Base-by-base conservation (phyloP, 1,139 yeast species). In the Candida sp. region DNA sequence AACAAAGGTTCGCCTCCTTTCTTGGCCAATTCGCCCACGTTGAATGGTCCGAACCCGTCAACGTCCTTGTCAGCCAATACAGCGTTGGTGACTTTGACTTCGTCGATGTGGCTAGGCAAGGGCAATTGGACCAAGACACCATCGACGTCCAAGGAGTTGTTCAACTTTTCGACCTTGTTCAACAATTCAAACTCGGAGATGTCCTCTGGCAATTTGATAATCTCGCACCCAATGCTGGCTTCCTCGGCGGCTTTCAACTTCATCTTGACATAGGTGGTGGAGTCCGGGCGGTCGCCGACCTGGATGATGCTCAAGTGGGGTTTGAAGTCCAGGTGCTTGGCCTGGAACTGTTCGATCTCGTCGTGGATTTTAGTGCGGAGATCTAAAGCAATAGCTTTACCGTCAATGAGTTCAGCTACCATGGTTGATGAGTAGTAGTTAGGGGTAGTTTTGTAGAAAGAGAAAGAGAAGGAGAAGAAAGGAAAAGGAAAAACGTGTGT, bases 61-160 rank as follows among this genome's bases (percentile, higher is more conserved):
- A 96, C 98, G 63, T 94, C 99, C 75, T 94, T 94, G 50, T 79
- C 81, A 22, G 92, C 81, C 43, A 77, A 69, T 31, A 94, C 97
- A 23, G 93, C 83, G 58, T 84, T 82, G 48, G 98, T 93, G 59
- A 94, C 79, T 60, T 77, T 80, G 53, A 85, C 80, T 71, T 93
- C 98, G 66, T 90, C 83, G 58, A 94, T 78, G 62, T 90, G 96
- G 8, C 71, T 71, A 26, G 99, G 99, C 51, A 94, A 74, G 4
- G 99, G 99, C 63, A 94, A 80, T 73, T 94, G 99, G 49, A 94
- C 90, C 58, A 94, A 78, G 49, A 96, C 81, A 52, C 99, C 99
- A 64, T 94, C 96, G 46, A 92, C 93, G 22, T 74, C 62, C 33
- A 81, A 70, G 59, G 88, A 86, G 49, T 81, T 78, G 73, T 94